phyloP scores from a whole-genome alignment of 2,329 filamentous ascomycete genomes.

The Amesomyces nigricolor region DNA sequence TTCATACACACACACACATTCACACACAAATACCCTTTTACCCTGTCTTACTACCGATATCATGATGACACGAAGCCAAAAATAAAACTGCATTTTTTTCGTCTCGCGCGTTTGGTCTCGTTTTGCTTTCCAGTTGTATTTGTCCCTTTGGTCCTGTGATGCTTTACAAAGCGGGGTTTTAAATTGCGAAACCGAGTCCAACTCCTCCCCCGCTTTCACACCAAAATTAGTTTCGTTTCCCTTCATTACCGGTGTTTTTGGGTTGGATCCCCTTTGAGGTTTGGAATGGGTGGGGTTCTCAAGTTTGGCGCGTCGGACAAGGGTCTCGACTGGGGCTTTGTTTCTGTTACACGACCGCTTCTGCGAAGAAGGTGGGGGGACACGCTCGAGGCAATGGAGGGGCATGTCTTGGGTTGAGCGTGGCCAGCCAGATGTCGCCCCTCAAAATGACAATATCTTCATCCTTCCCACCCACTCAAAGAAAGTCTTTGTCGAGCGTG shows the following conservation, averaged over 20 bases:
- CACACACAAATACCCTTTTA: no score
- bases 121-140: no score
- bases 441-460: background rate
- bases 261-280: background rate
- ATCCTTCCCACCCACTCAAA: background rate
- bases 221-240: background rate
- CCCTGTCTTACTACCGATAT: background rate
- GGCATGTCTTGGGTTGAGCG: background rate
- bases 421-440: background rate
- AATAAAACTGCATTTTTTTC: background rate
- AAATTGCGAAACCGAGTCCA: background rate
- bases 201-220: background rate
- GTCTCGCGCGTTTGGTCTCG: no score
- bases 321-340: slow-evolving; percentile 1
- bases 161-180: background rate
- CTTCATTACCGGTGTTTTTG: background rate
- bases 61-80: background rate
- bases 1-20: no score
- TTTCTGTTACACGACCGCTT: slow-evolving; percentile 12
- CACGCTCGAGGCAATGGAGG: background rate
- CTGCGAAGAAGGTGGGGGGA: background rate
- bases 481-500: background rate
- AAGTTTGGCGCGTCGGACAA: background rate
- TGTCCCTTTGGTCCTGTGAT: no score
- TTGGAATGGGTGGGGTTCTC: slow-evolving; percentile 2